Base-by-base conservation (phyloP, 225 moss, liverwort and hornwort genomes). In the Physcomitrellopsis africana region DNA sequence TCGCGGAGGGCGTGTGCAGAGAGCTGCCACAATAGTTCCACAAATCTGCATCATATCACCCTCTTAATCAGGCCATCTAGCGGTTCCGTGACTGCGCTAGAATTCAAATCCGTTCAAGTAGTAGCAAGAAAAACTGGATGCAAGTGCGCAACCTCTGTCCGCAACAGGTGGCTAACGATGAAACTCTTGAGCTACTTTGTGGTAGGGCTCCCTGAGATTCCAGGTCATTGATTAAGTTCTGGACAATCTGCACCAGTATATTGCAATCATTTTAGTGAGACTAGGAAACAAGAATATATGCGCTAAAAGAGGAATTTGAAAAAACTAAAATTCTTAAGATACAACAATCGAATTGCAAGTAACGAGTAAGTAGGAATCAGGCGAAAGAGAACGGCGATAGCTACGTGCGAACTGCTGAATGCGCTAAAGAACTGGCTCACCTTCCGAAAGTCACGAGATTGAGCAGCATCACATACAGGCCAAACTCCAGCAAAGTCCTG, bases 401-500 rank as follows among this genome's bases (percentile, higher is more conserved):
- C 45, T 32, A 59, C 9, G 32, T 18, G 59, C 46, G 3, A 15
- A 54, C 13, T 69, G 45, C 16, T 14, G 5, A 58, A 63, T 26
- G 14, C 57, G 55, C n/a, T 44, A 47, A 58, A n/a, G 24, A 72
- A 68, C 29, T 9, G 45, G 65, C 68, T 77, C 74, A 94, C 96
- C 80, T 94, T 94, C 47, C 93, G n/a, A 48, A 97, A 97, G 75
- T 97, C 97, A 74, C 94, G 91, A 76, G 97, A 97, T 81, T 97
- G 94, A 16, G 94, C 94, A 82, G 94, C 94, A 85, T 97, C 97
- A 80, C 91, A 97, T 82, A 97, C 93, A 32, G 97, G 97, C 97
- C 94, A 97, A 46, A 97, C 94, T 73, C 97, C 94, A 37, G 97
- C 56, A n/a, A n/a, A n/a, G n/a, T n/a, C n/a, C n/a, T n/a, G n/a